phyloP scores from a whole-genome alignment of 176 grass and related monocot genomes.

The Rhynchospora pubera region DNA sequence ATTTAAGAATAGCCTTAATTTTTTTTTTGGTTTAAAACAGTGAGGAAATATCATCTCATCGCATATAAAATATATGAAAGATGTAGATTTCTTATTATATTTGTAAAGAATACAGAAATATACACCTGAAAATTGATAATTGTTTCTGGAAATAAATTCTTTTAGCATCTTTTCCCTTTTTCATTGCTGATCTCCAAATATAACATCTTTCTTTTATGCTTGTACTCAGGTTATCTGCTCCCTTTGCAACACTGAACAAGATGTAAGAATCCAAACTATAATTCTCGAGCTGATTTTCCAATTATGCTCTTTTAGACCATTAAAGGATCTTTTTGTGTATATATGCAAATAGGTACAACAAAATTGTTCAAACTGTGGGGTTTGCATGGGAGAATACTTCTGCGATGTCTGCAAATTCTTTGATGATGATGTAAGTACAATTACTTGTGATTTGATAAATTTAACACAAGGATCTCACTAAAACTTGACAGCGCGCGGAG shows the following conservation, averaged over 20 bases:
- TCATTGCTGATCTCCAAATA: background rate
- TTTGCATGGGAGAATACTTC: conserved; percentile 76
- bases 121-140: background rate
- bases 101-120: background rate
- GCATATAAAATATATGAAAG: background rate
- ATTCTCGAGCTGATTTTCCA: background rate
- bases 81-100: background rate
- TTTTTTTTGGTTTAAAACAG: background rate
- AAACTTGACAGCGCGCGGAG: background rate
- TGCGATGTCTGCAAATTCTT: conserved; percentile 77
- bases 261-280: conserved; percentile 42
- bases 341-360: conserved; percentile 48
- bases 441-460: background rate
- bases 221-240: conserved; percentile 74
- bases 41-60: background rate
- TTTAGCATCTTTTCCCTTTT: background rate
- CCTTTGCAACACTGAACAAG: conserved; percentile 66
- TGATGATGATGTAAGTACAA: conserved; percentile 59
- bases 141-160: background rate
- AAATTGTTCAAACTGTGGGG: conserved; percentile 56
- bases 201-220: conserved; percentile 23
- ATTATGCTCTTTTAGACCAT: background rate
- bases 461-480: background rate
- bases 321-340: background rate
- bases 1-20: background rate